Percentiles rank a stretch among this genome's conserved stretches.
These are phyloP conservation scores for Candida vartiovaarae DNA, from an alignment of 805 yeast species.

Conservation along the genomic window DNA sequence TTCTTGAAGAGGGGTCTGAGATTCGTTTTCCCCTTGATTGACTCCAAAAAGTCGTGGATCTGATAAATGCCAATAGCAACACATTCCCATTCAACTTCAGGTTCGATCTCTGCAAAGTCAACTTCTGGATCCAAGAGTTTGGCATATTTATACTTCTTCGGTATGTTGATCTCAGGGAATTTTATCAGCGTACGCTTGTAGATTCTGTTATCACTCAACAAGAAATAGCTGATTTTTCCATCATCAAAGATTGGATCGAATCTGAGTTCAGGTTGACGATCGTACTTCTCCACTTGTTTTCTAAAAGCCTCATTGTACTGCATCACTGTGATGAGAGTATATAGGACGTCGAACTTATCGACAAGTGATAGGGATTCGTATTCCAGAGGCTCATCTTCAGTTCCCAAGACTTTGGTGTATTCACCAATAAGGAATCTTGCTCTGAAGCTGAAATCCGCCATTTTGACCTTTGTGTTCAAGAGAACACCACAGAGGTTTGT, in stretches of 20 bases:
- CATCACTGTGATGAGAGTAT: conserved; percentile 35
- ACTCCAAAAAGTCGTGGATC: conserved; percentile 26
- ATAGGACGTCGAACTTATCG: conserved; percentile 45
- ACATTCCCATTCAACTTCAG: conserved; percentile 32
- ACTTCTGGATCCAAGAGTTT: conserved; percentile 23
- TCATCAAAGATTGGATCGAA: conserved; percentile 26
- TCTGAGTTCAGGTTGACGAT: conserved; percentile 23
- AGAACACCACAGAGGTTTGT: conserved; percentile 16
- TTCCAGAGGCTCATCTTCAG: conserved; percentile 21
- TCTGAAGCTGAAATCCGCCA: conserved; percentile 22
- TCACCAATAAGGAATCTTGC: conserved; percentile 23
- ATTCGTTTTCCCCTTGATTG: conserved; percentile 25
- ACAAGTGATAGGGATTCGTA: conserved; percentile 35
- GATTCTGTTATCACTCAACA: conserved; percentile 47
- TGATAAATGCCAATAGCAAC: conserved; percentile 39
- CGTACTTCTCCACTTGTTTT: conserved; percentile 37
- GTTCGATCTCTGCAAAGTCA: conserved; percentile 29
- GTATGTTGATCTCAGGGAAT: conserved; percentile 28
- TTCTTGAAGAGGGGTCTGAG: conserved; percentile 26
- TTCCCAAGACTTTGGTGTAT: conserved; percentile 14
- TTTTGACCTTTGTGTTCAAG: conserved; percentile 17
- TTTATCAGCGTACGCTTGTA: conserved; percentile 31
- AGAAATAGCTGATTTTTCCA: conserved; percentile 22
- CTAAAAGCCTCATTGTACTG: conserved; percentile 40
- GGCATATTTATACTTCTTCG: conserved; percentile 26